Evolutionary conservation across 176 grass and related monocot species (phyloP).

Genomic region (Eremochloa ophiuroides): DNA sequence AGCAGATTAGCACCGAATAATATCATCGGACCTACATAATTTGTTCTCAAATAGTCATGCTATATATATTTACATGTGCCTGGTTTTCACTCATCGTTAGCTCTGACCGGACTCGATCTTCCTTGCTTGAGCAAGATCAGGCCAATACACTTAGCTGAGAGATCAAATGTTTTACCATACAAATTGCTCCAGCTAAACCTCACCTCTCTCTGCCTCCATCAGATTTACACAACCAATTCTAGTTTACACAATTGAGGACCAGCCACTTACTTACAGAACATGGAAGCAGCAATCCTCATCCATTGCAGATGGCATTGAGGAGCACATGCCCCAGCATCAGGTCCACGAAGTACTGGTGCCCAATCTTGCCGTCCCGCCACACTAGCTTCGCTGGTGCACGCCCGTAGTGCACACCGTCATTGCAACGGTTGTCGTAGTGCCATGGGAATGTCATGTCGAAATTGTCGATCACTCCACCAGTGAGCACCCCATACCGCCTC

Average conservation of each 20-base stretch:
- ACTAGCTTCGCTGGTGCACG: slow-evolving; percentile 54
- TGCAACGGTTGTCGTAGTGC: slow-evolving; percentile 97
- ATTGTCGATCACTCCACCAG: slow-evolving; percentile 74
- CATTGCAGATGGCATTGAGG: slow-evolving; percentile 87
- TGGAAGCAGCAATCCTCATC: slow-evolving; percentile 28
- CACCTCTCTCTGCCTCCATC: background rate
- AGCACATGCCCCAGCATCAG: slow-evolving; percentile 94
- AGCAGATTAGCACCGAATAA: background rate
- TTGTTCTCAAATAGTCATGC: background rate
- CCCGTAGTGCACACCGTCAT: slow-evolving; percentile 92
- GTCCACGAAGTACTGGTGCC: slow-evolving; percentile 97
- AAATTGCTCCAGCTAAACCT: slow-evolving; percentile 30
- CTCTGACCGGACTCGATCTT: slow-evolving; percentile 34
- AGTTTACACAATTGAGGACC: slow-evolving; percentile 28
- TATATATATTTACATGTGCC: slow-evolving; percentile 50
- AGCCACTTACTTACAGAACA: slow-evolving; percentile 34
- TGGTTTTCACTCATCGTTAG: slow-evolving; percentile 21
- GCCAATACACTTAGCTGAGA: slow-evolving; percentile 18
- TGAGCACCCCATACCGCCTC: slow-evolving; percentile 56
- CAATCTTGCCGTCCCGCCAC: slow-evolving; percentile 85
- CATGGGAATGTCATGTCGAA: slow-evolving; percentile 99
- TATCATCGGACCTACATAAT: background rate
- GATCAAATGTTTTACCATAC: slow-evolving; percentile 14
- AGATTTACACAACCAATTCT: slow-evolving; percentile 1
- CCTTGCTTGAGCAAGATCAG: slow-evolving; percentile 25